Percentiles rank a stretch among this genome's conserved stretches.
Evolutionary conservation across 1,139 yeast species (phyloP).

Genomic region (Sugiyamaella grinbergsii): DNA sequence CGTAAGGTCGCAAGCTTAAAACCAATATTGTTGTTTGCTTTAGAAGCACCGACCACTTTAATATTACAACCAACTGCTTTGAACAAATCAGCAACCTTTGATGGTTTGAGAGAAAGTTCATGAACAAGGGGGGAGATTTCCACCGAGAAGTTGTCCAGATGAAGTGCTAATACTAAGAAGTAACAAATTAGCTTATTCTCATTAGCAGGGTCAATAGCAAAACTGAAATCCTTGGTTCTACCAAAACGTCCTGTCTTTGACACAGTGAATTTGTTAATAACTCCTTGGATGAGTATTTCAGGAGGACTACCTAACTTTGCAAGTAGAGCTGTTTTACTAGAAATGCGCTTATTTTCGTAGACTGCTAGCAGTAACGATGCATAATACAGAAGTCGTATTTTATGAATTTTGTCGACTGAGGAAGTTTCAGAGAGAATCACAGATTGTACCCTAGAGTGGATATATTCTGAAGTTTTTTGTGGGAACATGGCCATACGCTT

Average conservation of each 20-base stretch:
- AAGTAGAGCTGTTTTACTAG: slow-evolving; percentile 60
- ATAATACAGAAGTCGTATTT: slow-evolving; percentile 72
- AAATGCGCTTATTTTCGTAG: slow-evolving; percentile 68
- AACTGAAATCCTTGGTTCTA: slow-evolving; percentile 63
- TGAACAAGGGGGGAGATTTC: slow-evolving; percentile 82
- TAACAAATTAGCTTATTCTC: slow-evolving; percentile 86
- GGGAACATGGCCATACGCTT: slow-evolving; percentile 63
- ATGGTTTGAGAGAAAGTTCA: slow-evolving; percentile 81
- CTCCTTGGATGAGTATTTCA: slow-evolving; percentile 70
- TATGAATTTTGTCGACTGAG: slow-evolving; percentile 51
- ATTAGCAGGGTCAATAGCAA: slow-evolving; percentile 77
- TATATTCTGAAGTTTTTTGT: slow-evolving; percentile 56
- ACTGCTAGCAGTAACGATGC: slow-evolving; percentile 79
- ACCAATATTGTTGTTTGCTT: slow-evolving; percentile 73
- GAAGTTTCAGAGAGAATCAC: slow-evolving; percentile 41
- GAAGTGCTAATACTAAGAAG: slow-evolving; percentile 70
- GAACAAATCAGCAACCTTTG: slow-evolving; percentile 67
- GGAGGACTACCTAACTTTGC: slow-evolving; percentile 69
- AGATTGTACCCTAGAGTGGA: slow-evolving; percentile 52
- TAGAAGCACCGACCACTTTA: slow-evolving; percentile 72
- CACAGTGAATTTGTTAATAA: slow-evolving; percentile 69
- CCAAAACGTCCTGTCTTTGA: slow-evolving; percentile 68
- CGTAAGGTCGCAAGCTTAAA: slow-evolving; percentile 80
- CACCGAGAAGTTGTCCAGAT: slow-evolving; percentile 71
- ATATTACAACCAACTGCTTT: slow-evolving; percentile 81